Conservation (phyloP, 805 yeast genomes). For the Candida xiaguanensis region DNA sequence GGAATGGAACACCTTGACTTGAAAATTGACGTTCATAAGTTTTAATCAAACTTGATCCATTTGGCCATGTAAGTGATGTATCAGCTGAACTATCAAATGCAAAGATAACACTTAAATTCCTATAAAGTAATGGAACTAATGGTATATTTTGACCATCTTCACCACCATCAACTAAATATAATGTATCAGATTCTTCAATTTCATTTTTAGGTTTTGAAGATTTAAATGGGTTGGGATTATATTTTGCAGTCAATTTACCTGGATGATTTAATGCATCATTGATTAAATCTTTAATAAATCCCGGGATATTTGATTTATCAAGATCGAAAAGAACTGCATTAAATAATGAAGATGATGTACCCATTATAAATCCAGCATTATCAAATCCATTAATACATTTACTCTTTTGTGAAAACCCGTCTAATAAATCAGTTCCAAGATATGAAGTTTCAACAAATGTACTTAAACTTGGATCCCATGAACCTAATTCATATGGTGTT, state of each 20-base stretch:
- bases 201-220: neutral
- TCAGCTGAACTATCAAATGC: constrained; percentile 36
- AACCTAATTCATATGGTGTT: constrained; percentile 36
- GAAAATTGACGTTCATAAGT: constrained; percentile 36
- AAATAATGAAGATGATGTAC: constrained; percentile 80
- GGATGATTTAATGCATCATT: constrained; percentile 3
- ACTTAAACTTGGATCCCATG: constrained; percentile 36
- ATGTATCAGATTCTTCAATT: constrained; percentile 13
- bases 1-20: constrained; percentile 57
- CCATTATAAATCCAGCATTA: constrained; percentile 77
- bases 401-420: constrained; percentile 48
- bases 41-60: constrained; percentile 30
- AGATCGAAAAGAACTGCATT: constrained; percentile 60
- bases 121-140: constrained; percentile 28
- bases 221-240: constrained; percentile 62
- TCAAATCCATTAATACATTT: constrained; percentile 69
- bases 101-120: constrained; percentile 29
- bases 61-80: constrained; percentile 27
- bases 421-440: constrained; percentile 60
- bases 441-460: constrained; percentile 55
- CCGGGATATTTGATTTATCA: constrained; percentile 23
- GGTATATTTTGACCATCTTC: constrained; percentile 40
- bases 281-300: neutral
- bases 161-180: constrained; percentile 38
- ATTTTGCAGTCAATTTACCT: constrained; percentile 41